Conservation (phyloP, 225 moss, liverwort and hornwort species). For the Straminergon stramineum region DNA sequence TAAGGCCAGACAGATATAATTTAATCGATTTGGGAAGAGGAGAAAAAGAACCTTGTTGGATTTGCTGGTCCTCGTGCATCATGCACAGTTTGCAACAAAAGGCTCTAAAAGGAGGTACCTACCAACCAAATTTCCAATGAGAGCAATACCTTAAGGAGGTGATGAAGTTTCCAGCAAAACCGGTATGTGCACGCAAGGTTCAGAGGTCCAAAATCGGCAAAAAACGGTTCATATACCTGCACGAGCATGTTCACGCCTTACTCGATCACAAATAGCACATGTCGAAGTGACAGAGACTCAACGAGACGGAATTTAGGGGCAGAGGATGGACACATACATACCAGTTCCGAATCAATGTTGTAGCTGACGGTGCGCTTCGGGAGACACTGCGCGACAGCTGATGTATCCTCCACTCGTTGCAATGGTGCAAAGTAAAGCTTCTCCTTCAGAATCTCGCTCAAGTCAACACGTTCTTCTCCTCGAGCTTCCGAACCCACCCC, state of each 20-base stretch:
- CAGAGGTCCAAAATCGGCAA: conserved; percentile 91
- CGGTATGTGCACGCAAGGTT: conserved; percentile 94
- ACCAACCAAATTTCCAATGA: background rate
- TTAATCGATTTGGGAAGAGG: background rate
- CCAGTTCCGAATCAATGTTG: conserved; percentile 90
- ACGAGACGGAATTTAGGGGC: background rate
- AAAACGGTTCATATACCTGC: conserved; percentile 98
- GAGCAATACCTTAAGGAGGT: conserved; percentile 79
- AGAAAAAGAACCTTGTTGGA: background rate
- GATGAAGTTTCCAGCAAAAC: conserved; percentile 96
- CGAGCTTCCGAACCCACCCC: conserved; percentile 48
- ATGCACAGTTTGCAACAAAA: background rate
- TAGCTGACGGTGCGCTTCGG: conserved; percentile 67
- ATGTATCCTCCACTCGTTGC: conserved; percentile 70
- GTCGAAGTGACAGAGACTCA: background rate
- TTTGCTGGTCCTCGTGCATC: background rate
- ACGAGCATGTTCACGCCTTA: background rate
- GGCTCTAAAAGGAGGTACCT: background rate
- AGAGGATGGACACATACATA: background rate
- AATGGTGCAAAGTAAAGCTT: conserved; percentile 87
- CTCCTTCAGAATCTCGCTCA: conserved; percentile 88
- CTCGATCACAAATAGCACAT: background rate
- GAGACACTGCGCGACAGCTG: conserved; percentile 61
- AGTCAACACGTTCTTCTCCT: conserved; percentile 54
- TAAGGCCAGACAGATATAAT: background rate